Base-by-base conservation (phyloP, 768 basidiomycete genomes). In the Mycena belliarum region DNA sequence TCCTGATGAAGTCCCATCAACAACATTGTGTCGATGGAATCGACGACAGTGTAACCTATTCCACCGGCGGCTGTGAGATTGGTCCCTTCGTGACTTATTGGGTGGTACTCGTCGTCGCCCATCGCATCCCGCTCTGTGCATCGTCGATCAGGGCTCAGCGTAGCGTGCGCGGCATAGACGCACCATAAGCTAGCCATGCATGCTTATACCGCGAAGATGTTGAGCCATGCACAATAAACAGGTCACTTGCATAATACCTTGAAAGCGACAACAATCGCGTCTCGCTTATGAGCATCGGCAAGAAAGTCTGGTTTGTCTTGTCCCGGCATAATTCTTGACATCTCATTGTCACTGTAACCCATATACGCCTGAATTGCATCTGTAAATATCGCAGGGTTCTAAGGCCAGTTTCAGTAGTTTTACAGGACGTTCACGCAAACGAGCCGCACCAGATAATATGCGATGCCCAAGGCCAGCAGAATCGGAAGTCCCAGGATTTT, bases 21-120 rank as follows among this genome's bases (percentile, higher is more conserved):
- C 52, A 92, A 79, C 76, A 98, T 83, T 14, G 88, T 88, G 71
- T 97, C 95, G 18, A 97, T 79, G 0, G 91, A 86, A 66, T 97
- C 95, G 53, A 89, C 81, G 43, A 98, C 87, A 35, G 88, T 92
- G 69, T 94, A 95, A 23, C 94, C 94, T 49, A 97, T 88, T 15
- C 91, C 88, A 35, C 91, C 93, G 2, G 85, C 86, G 6, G 73
- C 64, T 0, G 90, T 88, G 26, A 98, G 78, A 70, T 98, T 94
- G 10, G 83, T 81, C 5, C 95, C 95, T 25, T 72, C 74, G 47
- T 79, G 79, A 50, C 81, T 81, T 23, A 98, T 79, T 0, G 95
- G 95, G 66, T 96, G 93, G 66, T 93, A 97, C 70, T 96, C 92
- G 74, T 97, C 94, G 54, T 81, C 81, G 1, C 95, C 95, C 85